phyloP scores from a whole-genome alignment of 495 filamentous ascomycete genomes.

The Pseudoneurospora amorphoporcata region DNA sequence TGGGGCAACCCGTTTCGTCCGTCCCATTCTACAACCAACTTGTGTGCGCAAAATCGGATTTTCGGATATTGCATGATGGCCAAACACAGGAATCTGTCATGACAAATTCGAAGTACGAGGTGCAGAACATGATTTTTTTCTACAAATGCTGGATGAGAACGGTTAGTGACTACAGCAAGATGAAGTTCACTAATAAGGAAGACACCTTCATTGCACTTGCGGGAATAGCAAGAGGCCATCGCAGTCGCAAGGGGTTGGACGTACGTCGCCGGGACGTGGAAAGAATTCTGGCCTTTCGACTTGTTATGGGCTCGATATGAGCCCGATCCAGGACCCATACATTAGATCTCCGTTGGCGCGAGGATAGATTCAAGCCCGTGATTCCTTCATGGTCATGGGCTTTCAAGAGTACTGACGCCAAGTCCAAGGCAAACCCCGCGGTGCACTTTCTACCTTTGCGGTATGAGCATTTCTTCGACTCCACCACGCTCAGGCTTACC shows the following conservation, averaged over 20 bases:
- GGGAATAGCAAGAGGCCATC: constrained; percentile 9
- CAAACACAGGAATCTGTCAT: background rate
- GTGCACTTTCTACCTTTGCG: background rate
- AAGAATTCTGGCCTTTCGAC: constrained; percentile 1
- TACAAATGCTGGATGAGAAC: background rate
- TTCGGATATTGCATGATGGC: background rate
- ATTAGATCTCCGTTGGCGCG: background rate
- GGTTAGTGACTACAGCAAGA: background rate
- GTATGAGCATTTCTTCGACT: background rate
- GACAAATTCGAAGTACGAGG: background rate
- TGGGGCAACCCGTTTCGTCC: rapidly evolving
- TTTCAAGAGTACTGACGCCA: background rate
- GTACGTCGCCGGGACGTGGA: constrained; percentile 14
- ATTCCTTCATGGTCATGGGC: background rate
- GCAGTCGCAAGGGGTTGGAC: background rate
- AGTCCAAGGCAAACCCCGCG: background rate
- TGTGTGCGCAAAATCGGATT: background rate
- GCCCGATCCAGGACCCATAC: background rate
- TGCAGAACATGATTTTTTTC: background rate
- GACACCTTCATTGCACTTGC: constrained; percentile 12
- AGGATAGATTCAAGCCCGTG: background rate
- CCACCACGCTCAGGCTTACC: background rate
- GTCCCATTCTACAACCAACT: background rate
- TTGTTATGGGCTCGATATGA: background rate
- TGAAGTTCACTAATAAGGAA: constrained; percentile 5